Conservation (phyloP, 331 rosid species). For the Malus hybrid region DNA sequence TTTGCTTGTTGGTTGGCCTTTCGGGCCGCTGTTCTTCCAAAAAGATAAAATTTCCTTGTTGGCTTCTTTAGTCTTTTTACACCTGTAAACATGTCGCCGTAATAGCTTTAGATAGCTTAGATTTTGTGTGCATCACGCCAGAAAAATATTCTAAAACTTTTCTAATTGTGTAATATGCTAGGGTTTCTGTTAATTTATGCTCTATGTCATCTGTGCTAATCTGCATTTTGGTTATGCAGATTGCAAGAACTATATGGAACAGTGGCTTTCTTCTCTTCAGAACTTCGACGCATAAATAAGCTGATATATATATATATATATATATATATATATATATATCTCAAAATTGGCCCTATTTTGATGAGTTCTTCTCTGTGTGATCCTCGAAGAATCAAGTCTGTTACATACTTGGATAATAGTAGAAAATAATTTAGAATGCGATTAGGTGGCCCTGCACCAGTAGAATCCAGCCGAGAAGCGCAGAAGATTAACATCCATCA, state of each 20-base stretch:
- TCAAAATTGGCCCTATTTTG: conserved; percentile 12
- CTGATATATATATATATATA: not conserved
- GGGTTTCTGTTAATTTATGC: not conserved
- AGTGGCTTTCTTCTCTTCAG: conserved; percentile 62
- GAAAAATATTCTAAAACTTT: not conserved
- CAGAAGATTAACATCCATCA: not conserved
- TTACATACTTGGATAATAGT: not conserved
- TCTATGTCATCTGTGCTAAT: conserved; percentile 7
- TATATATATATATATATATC: not conserved
- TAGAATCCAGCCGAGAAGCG: not conserved
- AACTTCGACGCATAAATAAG: conserved; percentile 36
- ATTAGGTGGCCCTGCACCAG: not conserved
- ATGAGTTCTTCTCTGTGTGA: not conserved
- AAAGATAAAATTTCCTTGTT: too few species aligned
- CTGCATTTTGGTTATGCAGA: conserved; percentile 38
- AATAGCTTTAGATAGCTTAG: too few species aligned
- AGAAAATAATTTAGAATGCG: not conserved
- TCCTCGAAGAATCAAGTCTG: conserved; percentile 6
- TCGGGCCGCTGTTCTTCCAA: too few species aligned
- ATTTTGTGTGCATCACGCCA: too few species aligned
- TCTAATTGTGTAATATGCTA: not conserved
- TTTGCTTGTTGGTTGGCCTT: not conserved
- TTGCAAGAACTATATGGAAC: conserved; percentile 54
- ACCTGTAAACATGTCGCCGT: too few species aligned
- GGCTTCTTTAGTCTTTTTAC: not conserved